Conservation (phyloP, 2,329 filamentous ascomycete genomes). For the Arthroderma sp. region DNA sequence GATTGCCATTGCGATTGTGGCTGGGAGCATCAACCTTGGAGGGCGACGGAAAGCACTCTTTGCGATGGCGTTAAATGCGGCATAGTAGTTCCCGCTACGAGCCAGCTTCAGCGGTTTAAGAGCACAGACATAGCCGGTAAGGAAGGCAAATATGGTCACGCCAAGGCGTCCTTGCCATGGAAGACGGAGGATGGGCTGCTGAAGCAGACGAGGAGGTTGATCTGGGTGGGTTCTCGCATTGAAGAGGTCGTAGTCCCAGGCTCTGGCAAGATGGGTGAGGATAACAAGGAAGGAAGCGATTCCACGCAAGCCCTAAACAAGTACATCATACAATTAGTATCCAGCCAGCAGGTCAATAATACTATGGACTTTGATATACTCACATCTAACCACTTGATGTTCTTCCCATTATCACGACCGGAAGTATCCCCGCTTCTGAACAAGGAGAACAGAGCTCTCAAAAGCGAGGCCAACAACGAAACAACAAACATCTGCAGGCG, state of each 20-base stretch:
- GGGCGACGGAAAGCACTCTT: conserved; percentile 43
- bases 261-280: conserved; percentile 39
- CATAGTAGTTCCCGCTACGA: conserved; percentile 32
- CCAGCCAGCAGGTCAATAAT: background rate
- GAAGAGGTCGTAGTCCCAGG: conserved; percentile 40
- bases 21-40: conserved; percentile 39
- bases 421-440: background rate
- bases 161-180: conserved; percentile 42
- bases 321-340: background rate
- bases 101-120: conserved; percentile 41
- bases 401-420: conserved; percentile 11
- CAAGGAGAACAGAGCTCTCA: background rate
- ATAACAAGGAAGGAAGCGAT: conserved; percentile 42
- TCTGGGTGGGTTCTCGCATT: conserved; percentile 33
- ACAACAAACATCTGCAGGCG: background rate
- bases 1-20: conserved; percentile 38
- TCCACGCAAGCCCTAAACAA: conserved; percentile 36
- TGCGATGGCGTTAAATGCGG: conserved; percentile 35
- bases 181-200: conserved; percentile 42
- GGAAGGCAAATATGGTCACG: conserved; percentile 43
- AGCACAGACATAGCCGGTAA: conserved; percentile 44
- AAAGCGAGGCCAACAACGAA: conserved; percentile 1
- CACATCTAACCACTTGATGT: conserved; percentile 31
- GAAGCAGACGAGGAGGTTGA: conserved; percentile 32
- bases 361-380: conserved; percentile 5